Base-by-base conservation (phyloP, 1,284 basidiomycete genomes). In the Wolfiporia cocos region DNA sequence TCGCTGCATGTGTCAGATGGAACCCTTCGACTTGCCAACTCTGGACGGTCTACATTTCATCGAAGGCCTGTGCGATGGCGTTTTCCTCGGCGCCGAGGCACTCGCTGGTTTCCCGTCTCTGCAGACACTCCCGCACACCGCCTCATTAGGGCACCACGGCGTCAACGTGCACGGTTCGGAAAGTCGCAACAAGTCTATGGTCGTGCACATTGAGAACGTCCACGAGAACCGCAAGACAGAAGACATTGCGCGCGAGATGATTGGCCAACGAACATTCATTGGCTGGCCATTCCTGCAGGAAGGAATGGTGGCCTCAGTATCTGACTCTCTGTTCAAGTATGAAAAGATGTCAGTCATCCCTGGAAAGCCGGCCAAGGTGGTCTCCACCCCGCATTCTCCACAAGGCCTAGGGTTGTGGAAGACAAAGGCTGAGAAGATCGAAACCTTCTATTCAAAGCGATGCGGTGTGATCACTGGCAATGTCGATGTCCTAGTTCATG, bases 241-340 rank as follows among this genome's bases (percentile, higher is more conserved):
- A 55, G 82, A 87, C 7, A 66, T 97, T 21, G 94, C 92, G 5
- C 65, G 70, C 37, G 72, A 76, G 53, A 74, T 92, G 69, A 68
- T 95, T 38, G 90, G 86, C 17, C 71, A 84, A 56, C 77, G 87
- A 34, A 83, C 80, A 0, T 98, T 87, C 62, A 71, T 87, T 47
- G 81, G 82, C 24, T 99, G 95, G 93, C 96, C 96, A 0, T 99
- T 94, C 72, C 68, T 99, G 36, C 84, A 87, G 53, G 96, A 99
- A 64, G 95, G 90, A 2, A 69, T 84, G 52, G 91, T 98, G 2
- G 80, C 84, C 1, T 88, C 81, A 17, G 74, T 99, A 11, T 94
- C 92, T 4, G 93, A 99, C 62, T 76, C 82, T 37, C 63, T 89
- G 50, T 92, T 93, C 78, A 86, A 79, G 60, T 95, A 94, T 60